phyloP scores from a whole-genome alignment of 768 basidiomycete genomes.

The Boletus rex-veris region DNA sequence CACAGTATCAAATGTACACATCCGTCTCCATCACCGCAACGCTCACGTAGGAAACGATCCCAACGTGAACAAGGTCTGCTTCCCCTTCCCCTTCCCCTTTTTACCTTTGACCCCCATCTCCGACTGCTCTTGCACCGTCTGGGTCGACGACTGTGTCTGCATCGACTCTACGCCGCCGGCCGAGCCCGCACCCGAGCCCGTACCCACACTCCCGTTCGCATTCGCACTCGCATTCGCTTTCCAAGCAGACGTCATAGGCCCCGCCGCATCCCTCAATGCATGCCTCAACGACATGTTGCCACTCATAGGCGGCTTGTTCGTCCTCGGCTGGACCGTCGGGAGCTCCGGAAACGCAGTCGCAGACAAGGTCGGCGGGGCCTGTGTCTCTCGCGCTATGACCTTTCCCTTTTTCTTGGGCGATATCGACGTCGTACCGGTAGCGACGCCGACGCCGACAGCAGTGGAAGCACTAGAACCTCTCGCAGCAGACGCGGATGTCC shows the following conservation, averaged over 20 bases:
- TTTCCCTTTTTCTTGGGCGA: conserved; percentile 15
- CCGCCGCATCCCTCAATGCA: conserved; percentile 39
- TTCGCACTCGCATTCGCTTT: conserved; percentile 2
- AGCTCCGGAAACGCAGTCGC: conserved; percentile 66
- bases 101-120: conserved; percentile 46
- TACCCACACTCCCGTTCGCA: not conserved
- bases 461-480: not conserved
- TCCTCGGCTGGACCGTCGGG: conserved; percentile 43
- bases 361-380: conserved; percentile 46
- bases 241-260: conserved; percentile 35
- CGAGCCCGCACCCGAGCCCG: too few species aligned
- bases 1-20: too few species aligned
- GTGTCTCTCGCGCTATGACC: not conserved
- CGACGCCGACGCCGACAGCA: not conserved
- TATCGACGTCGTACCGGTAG: not conserved
- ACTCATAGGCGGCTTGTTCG: conserved; percentile 43
- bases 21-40: too few species aligned
- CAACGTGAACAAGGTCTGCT: conserved; percentile 77
- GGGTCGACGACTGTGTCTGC: not conserved
- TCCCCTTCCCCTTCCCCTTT: conserved; percentile 80
- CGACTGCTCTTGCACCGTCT: not conserved
- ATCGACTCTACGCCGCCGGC: too few species aligned
- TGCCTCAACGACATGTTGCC: conserved; percentile 68
- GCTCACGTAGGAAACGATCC: conserved; percentile 44
- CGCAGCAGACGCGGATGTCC: conserved; percentile 40